These are phyloP conservation scores for Fusarium transvaalense DNA, from an alignment of 2,329 filamentous ascomycete species.

Conservation along the genomic window DNA sequence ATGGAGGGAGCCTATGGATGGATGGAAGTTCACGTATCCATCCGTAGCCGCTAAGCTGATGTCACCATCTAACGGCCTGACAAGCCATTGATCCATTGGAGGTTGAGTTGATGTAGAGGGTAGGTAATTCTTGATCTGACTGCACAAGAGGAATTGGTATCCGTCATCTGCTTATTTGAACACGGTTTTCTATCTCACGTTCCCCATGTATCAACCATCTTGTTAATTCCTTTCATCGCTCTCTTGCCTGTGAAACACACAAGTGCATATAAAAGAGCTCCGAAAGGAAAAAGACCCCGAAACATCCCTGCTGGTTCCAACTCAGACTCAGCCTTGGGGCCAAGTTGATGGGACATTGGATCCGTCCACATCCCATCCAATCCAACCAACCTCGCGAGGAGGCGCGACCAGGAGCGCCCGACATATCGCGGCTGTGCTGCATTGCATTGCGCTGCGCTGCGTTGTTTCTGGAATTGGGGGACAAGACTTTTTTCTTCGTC, in stretches of 20 bases:
- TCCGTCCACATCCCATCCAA: slow-evolving; percentile 5
- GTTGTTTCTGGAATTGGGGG: slow-evolving; percentile 33
- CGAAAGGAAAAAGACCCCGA: slow-evolving; percentile 21
- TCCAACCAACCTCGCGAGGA: slow-evolving; percentile 45
- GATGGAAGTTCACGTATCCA: slow-evolving; percentile 10
- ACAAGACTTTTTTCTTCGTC: slow-evolving; percentile 26
- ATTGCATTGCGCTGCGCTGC: slow-evolving; percentile 3
- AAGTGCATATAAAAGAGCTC: slow-evolving; percentile 21
- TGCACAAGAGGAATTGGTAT: slow-evolving; percentile 1
- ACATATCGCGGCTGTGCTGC: slow-evolving; percentile 42
- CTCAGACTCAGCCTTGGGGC: slow-evolving; percentile 38
- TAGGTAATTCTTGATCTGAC: slow-evolving; percentile 37
- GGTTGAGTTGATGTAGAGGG: background rate
- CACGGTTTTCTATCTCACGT: background rate
- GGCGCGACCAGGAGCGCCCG: slow-evolving; percentile 24
- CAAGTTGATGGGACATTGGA: slow-evolving; percentile 29
- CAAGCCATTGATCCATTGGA: slow-evolving; percentile 18
- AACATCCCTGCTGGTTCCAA: slow-evolving; percentile 39
- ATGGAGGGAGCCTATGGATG: background rate
- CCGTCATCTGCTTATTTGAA: slow-evolving; percentile 10
- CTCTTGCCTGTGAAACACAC: slow-evolving; percentile 25
- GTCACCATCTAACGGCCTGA: slow-evolving; percentile 36
- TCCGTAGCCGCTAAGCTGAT: slow-evolving; percentile 31
- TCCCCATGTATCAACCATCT: slow-evolving; percentile 7
- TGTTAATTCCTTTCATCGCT: slow-evolving; percentile 10